Evolutionary conservation across 768 basidiomycete genomes (phyloP).

Genomic region (Sporobolomyces pararoseus): DNA sequence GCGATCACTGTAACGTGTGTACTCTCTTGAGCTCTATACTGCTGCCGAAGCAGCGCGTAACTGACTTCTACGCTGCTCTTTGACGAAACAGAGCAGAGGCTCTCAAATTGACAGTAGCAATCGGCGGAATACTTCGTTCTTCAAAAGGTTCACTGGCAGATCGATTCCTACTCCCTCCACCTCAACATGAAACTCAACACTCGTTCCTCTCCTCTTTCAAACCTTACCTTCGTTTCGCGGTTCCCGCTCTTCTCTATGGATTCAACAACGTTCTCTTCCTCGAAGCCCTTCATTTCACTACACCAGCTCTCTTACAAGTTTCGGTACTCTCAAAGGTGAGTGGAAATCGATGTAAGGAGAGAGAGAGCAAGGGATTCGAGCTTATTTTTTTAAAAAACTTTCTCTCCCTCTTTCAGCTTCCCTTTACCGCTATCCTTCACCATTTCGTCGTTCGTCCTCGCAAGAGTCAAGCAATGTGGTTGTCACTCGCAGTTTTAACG

Average conservation of each 20-base stretch:
- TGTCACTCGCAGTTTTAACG: constrained; percentile 20
- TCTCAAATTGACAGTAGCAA: constrained; percentile 7
- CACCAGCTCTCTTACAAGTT: constrained; percentile 25
- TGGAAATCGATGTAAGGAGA: no score
- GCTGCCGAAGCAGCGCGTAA: no score
- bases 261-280: constrained; percentile 32
- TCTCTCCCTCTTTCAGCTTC: constrained; percentile 28
- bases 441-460: constrained; percentile 13
- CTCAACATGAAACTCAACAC: neutral
- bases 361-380: no score
- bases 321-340: constrained; percentile 24
- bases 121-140: neutral
- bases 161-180: constrained; percentile 2
- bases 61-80: no score
- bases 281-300: constrained; percentile 14
- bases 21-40: no score
- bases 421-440: constrained; percentile 30
- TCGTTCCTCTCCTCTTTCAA: neutral
- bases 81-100: neutral
- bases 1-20: constrained; percentile 7
- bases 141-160: neutral
- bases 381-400: no score
- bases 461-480: constrained; percentile 14
- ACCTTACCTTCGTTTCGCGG: constrained; percentile 19
- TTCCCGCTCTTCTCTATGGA: constrained; percentile 18